Conservation (phyloP, 345 rosid species). For the Eucalyptus sideroxylon region DNA sequence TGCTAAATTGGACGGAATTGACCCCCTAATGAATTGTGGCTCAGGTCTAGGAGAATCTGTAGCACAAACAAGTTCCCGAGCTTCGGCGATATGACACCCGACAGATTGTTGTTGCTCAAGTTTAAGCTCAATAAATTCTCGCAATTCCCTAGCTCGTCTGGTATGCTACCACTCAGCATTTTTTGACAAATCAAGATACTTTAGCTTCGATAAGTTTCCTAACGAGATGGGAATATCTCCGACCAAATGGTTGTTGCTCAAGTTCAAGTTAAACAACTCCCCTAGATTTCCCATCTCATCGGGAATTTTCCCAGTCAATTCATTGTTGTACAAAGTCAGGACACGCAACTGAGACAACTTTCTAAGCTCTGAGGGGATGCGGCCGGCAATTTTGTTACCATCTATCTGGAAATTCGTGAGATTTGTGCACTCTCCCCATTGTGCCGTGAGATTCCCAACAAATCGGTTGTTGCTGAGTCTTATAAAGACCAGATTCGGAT, state of each 20-base stretch:
- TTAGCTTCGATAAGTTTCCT: too few relatives aligned
- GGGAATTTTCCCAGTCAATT: constrained; percentile 41
- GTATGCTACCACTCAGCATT: constrained; percentile 33
- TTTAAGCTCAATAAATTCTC: constrained; percentile 23
- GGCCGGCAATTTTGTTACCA: constrained; percentile 36
- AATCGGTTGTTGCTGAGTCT: too few relatives aligned
- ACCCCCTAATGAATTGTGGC: constrained; percentile 49
- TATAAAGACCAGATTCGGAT: constrained; percentile 15
- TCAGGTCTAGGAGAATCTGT: constrained; percentile 34
- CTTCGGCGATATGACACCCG: constrained; percentile 25
- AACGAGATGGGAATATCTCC: too few relatives aligned
- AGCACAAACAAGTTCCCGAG: constrained; percentile 21
- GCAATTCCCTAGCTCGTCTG: constrained; percentile 17
- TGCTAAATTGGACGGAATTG: constrained; percentile 26
- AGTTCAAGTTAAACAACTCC: constrained; percentile 13
- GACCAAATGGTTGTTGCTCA: constrained; percentile 27
- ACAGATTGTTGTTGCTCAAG: constrained; percentile 41
- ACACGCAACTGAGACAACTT: constrained; percentile 12
- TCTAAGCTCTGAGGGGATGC: constrained; percentile 41
- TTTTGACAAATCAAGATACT: constrained; percentile 25
- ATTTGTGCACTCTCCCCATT: constrained; percentile 52
- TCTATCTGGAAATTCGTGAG: constrained; percentile 38
- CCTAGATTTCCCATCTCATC: constrained; percentile 28
- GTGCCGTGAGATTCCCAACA: constrained; percentile 10
- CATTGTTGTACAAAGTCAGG: constrained; percentile 28